Conservation (phyloP, 805 yeast species). For the Metschnikowia kofuensis region DNA sequence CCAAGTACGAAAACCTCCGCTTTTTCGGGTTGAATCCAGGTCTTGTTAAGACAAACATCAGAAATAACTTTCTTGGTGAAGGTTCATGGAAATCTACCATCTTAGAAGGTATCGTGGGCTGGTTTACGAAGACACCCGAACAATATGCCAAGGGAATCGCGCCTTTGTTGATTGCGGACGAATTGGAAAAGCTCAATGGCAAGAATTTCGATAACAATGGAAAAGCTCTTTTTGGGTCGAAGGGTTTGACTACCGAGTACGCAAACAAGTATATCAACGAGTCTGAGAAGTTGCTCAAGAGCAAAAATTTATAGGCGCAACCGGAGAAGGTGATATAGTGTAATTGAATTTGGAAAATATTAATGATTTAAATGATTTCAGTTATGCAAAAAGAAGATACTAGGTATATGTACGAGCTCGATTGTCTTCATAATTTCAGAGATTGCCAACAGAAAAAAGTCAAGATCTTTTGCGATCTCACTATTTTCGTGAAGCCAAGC, state of each 20-base stretch:
- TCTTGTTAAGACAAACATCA: constrained; percentile 31
- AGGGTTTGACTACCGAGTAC: constrained; percentile 26
- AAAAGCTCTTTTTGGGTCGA: constrained; percentile 22
- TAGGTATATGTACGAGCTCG: too few relatives aligned
- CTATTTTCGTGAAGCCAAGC: too few relatives aligned
- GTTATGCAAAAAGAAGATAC: too few relatives aligned
- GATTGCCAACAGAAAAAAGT: too few relatives aligned
- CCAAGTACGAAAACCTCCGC: constrained; percentile 19
- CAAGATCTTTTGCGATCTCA: too few relatives aligned
- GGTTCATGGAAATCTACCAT: constrained; percentile 20
- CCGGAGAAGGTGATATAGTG: too few relatives aligned
- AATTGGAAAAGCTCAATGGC: constrained; percentile 28
- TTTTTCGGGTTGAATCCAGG: constrained; percentile 42
- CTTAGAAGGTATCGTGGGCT: constrained; percentile 28
- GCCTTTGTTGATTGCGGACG: constrained; percentile 30
- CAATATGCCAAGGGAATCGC: constrained; percentile 28
- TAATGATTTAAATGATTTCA: too few relatives aligned
- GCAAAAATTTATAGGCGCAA: constrained; percentile 16
- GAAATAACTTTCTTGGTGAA: constrained; percentile 30
- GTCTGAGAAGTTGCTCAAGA: constrained; percentile 21
- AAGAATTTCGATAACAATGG: constrained; percentile 29
- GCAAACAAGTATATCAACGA: constrained; percentile 23
- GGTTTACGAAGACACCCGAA: constrained; percentile 30
- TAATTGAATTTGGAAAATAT: too few relatives aligned
- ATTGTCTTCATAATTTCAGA: too few relatives aligned